phyloP scores from a whole-genome alignment of 2,329 filamentous ascomycete species.

The Cladobotryum protrusum region DNA sequence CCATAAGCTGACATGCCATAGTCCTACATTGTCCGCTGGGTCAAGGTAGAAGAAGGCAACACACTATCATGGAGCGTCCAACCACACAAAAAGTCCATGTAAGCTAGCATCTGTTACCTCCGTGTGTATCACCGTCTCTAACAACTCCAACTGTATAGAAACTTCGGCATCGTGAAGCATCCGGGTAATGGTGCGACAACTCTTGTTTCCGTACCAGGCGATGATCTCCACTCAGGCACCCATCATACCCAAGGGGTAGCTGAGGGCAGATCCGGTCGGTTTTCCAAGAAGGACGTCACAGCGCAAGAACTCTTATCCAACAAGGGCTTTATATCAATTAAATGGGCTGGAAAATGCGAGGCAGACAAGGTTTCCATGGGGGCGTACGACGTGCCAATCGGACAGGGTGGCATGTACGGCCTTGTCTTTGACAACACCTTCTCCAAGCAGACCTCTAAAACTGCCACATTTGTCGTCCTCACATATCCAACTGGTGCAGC shows the following conservation, averaged over 20 bases:
- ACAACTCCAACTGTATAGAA: slow-evolving; percentile 42
- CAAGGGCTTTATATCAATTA: slow-evolving; percentile 63
- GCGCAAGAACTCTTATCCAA: slow-evolving; percentile 58
- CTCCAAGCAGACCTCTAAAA: slow-evolving; percentile 91
- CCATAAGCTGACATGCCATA: slow-evolving; percentile 35
- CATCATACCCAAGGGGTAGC: slow-evolving; percentile 38
- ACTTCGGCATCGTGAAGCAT: slow-evolving; percentile 97
- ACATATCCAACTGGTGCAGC: slow-evolving; percentile 82
- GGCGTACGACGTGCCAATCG: slow-evolving; percentile 68
- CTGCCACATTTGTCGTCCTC: slow-evolving; percentile 86
- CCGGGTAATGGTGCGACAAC: slow-evolving; percentile 63
- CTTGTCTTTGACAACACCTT: slow-evolving; percentile 99
- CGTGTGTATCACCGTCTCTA: not conserved
- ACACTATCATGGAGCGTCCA: slow-evolving; percentile 98
- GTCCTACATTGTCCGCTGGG: slow-evolving; percentile 98
- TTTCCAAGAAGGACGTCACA: slow-evolving; percentile 52
- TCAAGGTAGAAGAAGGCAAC: slow-evolving; percentile 81
- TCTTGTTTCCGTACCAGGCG: slow-evolving; percentile 36
- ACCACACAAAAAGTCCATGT: slow-evolving; percentile 96
- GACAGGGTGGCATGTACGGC: slow-evolving; percentile 87
- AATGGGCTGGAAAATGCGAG: slow-evolving; percentile 93
- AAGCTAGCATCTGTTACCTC: slow-evolving; percentile 12
- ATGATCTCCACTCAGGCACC: slow-evolving; percentile 40
- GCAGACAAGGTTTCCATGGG: slow-evolving; percentile 93
- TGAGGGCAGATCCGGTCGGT: slow-evolving; percentile 42